A percentile compares a stretch with the other conserved stretches of the same genome.
Evolutionary conservation across 805 yeast species (phyloP).

Genomic region (Saturnispora serradocipensis): DNA sequence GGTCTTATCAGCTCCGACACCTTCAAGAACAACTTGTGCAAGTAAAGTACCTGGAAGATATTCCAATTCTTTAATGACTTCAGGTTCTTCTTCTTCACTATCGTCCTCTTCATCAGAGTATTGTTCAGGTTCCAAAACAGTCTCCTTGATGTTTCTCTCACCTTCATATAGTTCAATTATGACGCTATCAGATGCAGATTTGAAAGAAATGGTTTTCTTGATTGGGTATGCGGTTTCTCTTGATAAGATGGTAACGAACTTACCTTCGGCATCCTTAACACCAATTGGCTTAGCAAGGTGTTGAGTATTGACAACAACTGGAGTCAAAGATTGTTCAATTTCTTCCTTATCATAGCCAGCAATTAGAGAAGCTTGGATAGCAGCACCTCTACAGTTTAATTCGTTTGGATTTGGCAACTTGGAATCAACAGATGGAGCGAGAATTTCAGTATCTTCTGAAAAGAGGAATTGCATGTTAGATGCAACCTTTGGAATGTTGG

Average conservation of each 20-base stretch:
- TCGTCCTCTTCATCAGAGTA: slow-evolving; percentile 42
- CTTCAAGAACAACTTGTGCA: slow-evolving; percentile 71
- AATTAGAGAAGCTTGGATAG: slow-evolving; percentile 85
- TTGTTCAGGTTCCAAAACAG: slow-evolving; percentile 61
- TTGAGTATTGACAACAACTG: slow-evolving; percentile 79
- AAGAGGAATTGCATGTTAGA: slow-evolving; percentile 61
- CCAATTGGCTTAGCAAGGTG: slow-evolving; percentile 83
- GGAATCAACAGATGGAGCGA: slow-evolving; percentile 68
- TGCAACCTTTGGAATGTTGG: slow-evolving; percentile 88
- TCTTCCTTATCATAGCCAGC: slow-evolving; percentile 80
- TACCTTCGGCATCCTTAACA: slow-evolving; percentile 60
- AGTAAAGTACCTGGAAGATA: slow-evolving; percentile 65
- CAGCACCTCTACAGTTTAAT: slow-evolving; percentile 87
- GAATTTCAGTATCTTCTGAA: slow-evolving; percentile 68
- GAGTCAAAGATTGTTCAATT: slow-evolving; percentile 69
- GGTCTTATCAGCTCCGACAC: slow-evolving; percentile 51
- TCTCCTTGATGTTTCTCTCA: slow-evolving; percentile 73
- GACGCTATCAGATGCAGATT: slow-evolving; percentile 53
- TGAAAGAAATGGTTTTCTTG: slow-evolving; percentile 60
- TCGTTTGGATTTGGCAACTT: slow-evolving; percentile 86
- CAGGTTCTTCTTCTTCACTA: slow-evolving; percentile 82
- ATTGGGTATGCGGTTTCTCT: slow-evolving; percentile 88
- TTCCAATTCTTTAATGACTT: slow-evolving; percentile 65
- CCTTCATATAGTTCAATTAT: slow-evolving; percentile 76
- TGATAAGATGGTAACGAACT: slow-evolving; percentile 62